Conservation (phyloP, 495 filamentous ascomycete genomes). For the Aspergillus taichungensis region DNA sequence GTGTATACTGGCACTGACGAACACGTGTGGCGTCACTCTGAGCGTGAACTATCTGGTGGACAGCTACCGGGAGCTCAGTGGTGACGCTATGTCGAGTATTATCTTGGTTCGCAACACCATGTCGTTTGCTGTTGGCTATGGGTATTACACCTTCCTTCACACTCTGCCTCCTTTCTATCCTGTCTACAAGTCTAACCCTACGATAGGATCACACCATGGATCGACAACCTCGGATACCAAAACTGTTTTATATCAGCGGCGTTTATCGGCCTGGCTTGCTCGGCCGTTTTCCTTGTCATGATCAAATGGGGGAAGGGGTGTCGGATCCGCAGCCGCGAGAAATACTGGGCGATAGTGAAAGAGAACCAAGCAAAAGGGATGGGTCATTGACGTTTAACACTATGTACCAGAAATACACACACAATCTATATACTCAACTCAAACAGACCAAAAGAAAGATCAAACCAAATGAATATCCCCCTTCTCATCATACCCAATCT, state of each 20-base stretch:
- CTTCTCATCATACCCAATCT: conserved; percentile 59
- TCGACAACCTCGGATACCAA: conserved; percentile 50
- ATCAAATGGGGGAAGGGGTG: conserved; percentile 44
- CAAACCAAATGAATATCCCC: conserved; percentile 43
- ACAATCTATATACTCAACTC: background rate
- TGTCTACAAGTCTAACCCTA: conserved; percentile 1
- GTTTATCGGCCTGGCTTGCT: conserved; percentile 48
- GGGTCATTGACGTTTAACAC: conserved; percentile 18
- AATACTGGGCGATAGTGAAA: conserved; percentile 33
- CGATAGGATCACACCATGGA: conserved; percentile 54
- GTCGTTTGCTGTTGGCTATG: conserved; percentile 52
- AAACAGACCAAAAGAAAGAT: background rate
- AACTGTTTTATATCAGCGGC: conserved; percentile 56
- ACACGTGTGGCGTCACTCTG: conserved; percentile 49
- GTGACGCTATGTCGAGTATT: conserved; percentile 53
- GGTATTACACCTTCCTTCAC: conserved; percentile 13
- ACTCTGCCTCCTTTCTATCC: background rate
- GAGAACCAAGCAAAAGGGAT: conserved; percentile 34
- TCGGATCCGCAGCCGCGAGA: conserved; percentile 29
- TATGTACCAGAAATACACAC: background rate
- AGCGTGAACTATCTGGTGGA: conserved; percentile 57
- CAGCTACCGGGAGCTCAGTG: conserved; percentile 53
- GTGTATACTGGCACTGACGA: conserved; percentile 49
- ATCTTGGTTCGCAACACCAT: conserved; percentile 62
- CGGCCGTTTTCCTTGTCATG: conserved; percentile 45